Conservation (phyloP, 2,329 filamentous ascomycete species). For the Colletotrichum echinochloae region DNA sequence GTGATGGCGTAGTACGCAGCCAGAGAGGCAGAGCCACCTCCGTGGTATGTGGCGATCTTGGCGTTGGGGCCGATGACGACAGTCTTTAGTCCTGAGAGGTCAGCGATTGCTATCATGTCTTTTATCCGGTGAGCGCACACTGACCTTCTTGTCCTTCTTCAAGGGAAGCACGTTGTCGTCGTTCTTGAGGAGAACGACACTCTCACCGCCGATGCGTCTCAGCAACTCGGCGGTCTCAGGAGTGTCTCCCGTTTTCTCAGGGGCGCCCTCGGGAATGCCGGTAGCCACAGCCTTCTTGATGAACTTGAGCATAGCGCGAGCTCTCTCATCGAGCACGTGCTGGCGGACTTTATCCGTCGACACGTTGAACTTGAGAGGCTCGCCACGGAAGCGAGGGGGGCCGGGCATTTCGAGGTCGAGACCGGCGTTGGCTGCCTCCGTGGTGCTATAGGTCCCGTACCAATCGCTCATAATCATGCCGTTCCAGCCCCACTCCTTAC, state of each 20-base stretch:
- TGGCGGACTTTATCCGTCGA: slow-evolving; percentile 67
- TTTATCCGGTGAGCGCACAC: not conserved
- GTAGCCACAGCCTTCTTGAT: slow-evolving; percentile 67
- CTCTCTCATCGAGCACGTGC: slow-evolving; percentile 68
- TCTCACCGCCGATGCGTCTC: slow-evolving; percentile 74
- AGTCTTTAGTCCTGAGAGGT: slow-evolving; percentile 50
- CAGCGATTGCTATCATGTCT: slow-evolving; percentile 2
- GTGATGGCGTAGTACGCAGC: slow-evolving; percentile 76
- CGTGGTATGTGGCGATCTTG: slow-evolving; percentile 68
- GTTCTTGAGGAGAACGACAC: slow-evolving; percentile 81
- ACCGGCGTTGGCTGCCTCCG: slow-evolving; percentile 62
- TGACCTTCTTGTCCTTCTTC: slow-evolving; percentile 68
- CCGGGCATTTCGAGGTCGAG: slow-evolving; percentile 72
- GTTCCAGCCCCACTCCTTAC: slow-evolving; percentile 69
- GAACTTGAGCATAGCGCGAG: slow-evolving; percentile 68
- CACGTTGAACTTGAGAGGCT: slow-evolving; percentile 63
- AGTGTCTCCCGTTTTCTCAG: slow-evolving; percentile 67
- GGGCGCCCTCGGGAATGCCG: slow-evolving; percentile 65
- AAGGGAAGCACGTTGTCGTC: slow-evolving; percentile 72
- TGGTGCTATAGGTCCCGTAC: slow-evolving; percentile 68
- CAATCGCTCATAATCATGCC: slow-evolving; percentile 71
- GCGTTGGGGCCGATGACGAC: slow-evolving; percentile 70
- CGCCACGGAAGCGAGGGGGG: slow-evolving; percentile 63
- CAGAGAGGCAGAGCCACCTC: slow-evolving; percentile 74
- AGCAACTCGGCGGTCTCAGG: slow-evolving; percentile 73